Evolutionary conservation across 108 stramenopile genomes (phyloP), one percentile per base, ranked within the genome.

Genomic region (Schizochytrium sp.): DNA sequence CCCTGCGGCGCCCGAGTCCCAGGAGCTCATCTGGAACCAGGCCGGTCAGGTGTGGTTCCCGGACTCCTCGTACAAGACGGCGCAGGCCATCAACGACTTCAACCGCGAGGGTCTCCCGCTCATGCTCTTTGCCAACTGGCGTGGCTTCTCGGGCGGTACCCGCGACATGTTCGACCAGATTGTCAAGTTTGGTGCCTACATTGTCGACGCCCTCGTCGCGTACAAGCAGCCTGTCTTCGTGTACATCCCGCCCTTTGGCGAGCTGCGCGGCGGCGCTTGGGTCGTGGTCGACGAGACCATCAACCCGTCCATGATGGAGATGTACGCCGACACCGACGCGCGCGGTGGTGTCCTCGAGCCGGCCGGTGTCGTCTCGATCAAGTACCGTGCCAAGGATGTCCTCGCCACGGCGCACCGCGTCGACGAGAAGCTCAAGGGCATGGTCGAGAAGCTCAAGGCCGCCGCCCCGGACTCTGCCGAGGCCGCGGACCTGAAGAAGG

Each of bases 161-260:
- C 93, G 99, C 53, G 99, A 99, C 90, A 99, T 99, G 99, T 99
- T 98, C 92, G 98, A 99, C 90, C 97, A 99, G 93, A 97, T 99
- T 53, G 94, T 99, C 72, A 99, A 99, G 92, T 99, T 98, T 89
- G 99, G 99, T 10, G 95, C 97, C 6, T 90, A 97, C 88, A 99
- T 99, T 89, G 99, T 99, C 43, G 98, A 99, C 90, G 97, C 97
- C 5, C 97, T 99, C 72, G 98, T 98, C 45, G 96, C 94, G 28
- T 99, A 96, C 90, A 95, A 95, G 91, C 98, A 99, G 93, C 99
- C 99, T 58, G 96, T 99, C 18, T 99, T 98, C 91, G 98, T 99
- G 34, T 99, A 98, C 94, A 98, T 99, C 72, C 99, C 98, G 41
- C 99, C 99, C 16, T 94, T 95, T 89, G 98, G 97, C 43, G 98